Base-by-base conservation (phyloP, 2,329 filamentous ascomycete genomes). In the Periconia macrospinosa region DNA sequence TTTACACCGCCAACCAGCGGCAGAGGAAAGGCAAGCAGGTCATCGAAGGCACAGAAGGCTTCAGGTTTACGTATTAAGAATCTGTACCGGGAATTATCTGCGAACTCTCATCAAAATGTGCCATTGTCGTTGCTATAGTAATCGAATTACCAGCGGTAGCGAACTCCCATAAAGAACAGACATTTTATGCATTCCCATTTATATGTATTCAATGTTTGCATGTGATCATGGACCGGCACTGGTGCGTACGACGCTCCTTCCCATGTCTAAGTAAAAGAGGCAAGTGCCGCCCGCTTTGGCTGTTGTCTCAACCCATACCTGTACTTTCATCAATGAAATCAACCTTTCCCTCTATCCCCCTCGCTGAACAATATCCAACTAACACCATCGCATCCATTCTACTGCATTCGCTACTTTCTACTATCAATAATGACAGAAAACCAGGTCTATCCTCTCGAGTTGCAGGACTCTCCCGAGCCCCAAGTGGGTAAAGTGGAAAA, bases 1-100 rank as follows among this genome's bases (percentile, higher is more conserved):
- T 87, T 61, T 80, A 78, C 59, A 61, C 69, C 30, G 75, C 76
- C 11, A 87, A 87, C 63, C 69, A 69, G 51, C 67, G 71, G 51
- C 81, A 84, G 63, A 71, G 63, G 10, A 72, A 64, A 42, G 82
- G 82, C 1, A 74, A 75, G 62, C 73, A 68, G 33, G 49, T 82
- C 1, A 74, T 87, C 43, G 84, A 86, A 62, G 76, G 77, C 2
- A 77, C 71, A 23, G 71, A 74, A 49, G 78, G 77, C 3, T 80
- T 80, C 50, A 65, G 74, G 37, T 79, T 77, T 54, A 78, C 76
- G 1, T 78, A 75, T 49, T 79, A 56, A 67, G n/a, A 15, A 23
- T 44, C 7, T 23, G 33, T 13, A 3, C 33, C 11, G 33, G 6
- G 8, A 8, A 27, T 27, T 5, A 8, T 27, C 8, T 27, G 8